Evolutionary conservation across 176 grass and related monocot genomes (phyloP).

Genomic region (Panicum miliaceum): DNA sequence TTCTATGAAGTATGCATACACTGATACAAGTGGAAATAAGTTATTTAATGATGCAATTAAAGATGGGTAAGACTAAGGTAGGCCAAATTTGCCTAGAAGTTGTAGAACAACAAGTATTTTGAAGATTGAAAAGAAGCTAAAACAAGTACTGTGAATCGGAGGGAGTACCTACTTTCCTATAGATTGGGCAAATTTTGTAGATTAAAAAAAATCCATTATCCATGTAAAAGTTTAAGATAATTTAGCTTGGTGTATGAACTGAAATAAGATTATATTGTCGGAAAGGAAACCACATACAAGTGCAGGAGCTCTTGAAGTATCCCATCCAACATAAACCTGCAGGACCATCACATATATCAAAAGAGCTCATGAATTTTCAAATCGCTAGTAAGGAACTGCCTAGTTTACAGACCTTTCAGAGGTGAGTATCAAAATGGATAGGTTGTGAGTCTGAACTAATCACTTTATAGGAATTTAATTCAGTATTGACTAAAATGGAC

Average conservation of each 20-base stretch:
- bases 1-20: not conserved
- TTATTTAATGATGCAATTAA: not conserved
- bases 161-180: not conserved
- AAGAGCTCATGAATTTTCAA: slow-evolving; percentile 20
- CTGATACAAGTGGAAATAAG: not conserved
- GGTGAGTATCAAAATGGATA: slow-evolving; percentile 25
- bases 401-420: not conserved
- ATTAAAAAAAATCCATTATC: not conserved
- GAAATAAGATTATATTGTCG: slow-evolving; percentile 19
- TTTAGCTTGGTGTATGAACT: slow-evolving; percentile 11
- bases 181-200: slow-evolving; percentile 23
- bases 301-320: slow-evolving; percentile 59
- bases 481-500: not conserved
- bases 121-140: not conserved
- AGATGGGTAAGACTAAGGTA: not conserved
- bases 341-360: slow-evolving; percentile 36
- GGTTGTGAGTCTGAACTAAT: not conserved
- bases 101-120: not conserved
- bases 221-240: slow-evolving; percentile 21
- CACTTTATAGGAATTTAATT: slow-evolving; percentile 6
- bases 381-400: slow-evolving; percentile 6
- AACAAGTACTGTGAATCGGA: not conserved
- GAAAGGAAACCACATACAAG: slow-evolving; percentile 60
- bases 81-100: not conserved
- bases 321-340: slow-evolving; percentile 69